These are phyloP conservation scores for Clarireedia monteithiana DNA, from an alignment of 2,329 filamentous ascomycete species.

Conservation along the genomic window DNA sequence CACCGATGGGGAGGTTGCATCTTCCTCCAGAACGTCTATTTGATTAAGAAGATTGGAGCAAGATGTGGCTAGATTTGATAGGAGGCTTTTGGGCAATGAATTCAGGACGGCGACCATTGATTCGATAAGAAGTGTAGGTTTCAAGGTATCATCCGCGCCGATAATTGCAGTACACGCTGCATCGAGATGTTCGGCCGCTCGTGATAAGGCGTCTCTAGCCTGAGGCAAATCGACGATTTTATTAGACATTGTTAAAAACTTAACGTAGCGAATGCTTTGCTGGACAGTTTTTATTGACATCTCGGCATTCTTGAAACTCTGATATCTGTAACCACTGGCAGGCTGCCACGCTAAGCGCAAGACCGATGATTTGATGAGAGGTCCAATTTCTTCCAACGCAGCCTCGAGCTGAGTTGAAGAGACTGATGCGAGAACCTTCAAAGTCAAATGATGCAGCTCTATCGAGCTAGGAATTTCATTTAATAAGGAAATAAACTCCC, in stretches of 20 bases:
- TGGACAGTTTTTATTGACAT: background rate
- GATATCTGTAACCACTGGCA: background rate
- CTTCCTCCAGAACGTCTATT: background rate
- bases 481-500: constrained; percentile 13
- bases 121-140: constrained; percentile 6
- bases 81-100: constrained; percentile 4
- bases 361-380: constrained; percentile 14
- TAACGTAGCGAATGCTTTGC: background rate
- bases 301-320: background rate
- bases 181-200: background rate
- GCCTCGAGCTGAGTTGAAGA: constrained; percentile 14
- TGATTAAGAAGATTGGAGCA: background rate
- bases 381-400: constrained; percentile 9
- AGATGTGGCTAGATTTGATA: constrained; percentile 2
- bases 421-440: constrained; percentile 16
- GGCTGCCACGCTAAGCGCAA: constrained; percentile 10
- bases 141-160: constrained; percentile 1
- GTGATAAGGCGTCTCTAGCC: background rate
- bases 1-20: background rate
- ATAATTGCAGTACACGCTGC: background rate
- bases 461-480: constrained; percentile 12
- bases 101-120: constrained; percentile 14
- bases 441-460: constrained; percentile 14
- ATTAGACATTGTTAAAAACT: background rate
- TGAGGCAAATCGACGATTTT: background rate